Base-by-base conservation (phyloP, 2,329 filamentous ascomycete genomes). In the Diaporthe citriasiana region DNA sequence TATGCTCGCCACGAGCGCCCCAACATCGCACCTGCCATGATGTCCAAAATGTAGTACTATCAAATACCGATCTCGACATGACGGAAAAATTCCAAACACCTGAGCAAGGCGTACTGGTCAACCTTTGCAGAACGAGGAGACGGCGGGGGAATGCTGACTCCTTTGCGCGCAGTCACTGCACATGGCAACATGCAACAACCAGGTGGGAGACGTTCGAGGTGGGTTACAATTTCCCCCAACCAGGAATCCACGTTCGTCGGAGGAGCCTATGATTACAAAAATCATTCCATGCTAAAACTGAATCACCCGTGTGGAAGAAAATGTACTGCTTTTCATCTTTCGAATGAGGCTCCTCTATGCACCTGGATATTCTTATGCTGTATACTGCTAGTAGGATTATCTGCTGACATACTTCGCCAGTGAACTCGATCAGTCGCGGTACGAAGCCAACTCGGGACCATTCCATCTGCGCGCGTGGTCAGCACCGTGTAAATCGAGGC, bases 281-380 rank as follows among this genome's bases (percentile, higher is more conserved):
- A 85, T 86, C 87, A 87, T 92, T 93, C 91, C 90, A 93, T 94
- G 92, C 92, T 94, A 93, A 93, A 90, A 85, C 93, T 87, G 92
- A 94, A 91, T 80, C 81, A 79, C 78, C 79, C 81, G 89, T 91
- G 90, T 93, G 89, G 90, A 93, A 85, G 84, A 87, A 90, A 87
- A 79, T 81, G 86, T 88, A 88, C 89, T 91, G 89, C 92, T 94
- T 94, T 94, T 94, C 92, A 94, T 94, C 92, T 94, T 94, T 94
- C 92, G 89, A 89, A 92, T 94, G 93, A 94, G 84, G 84, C 85
- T 72, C 57, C 71, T 80, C 81, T 82, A 79, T 78, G 73, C 79
- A 73, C 77, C 79, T 77, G 74, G 76, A 76, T 76, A 72, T 73
- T 72, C 59, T 77, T 60, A 40, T 76, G 33, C 56, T 73, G 71